Base-by-base conservation (phyloP, 169 alveolate genomes). In the Cryptosporidium ubiquitum region DNA sequence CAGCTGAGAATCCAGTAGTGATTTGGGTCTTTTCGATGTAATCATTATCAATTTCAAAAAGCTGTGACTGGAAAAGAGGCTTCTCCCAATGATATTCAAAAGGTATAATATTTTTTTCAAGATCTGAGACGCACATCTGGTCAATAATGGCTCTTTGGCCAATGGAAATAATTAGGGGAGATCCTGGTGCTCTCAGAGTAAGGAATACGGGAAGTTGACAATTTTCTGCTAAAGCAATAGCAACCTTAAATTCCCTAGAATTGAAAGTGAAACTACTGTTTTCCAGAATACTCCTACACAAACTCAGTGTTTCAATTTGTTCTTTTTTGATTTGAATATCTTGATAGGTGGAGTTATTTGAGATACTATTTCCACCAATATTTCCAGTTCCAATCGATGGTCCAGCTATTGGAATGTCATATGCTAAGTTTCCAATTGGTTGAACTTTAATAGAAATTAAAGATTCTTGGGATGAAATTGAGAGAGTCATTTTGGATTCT, bases 141-240 rank as follows among this genome's bases (percentile, higher is more conserved):
- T 79, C 89, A 44, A 79, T 79, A n/a, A 61, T 42, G 33, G 89
- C 89, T 66, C 89, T 79, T 79, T 79, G 89, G 69, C 89, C 89
- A 42, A 79, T 79, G 35, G 89, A 61, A 29, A 79, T 47, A 23
- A 79, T 79, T 31, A 79, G 16, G 20, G 89, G 89, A 4, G 64
- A 64, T 23, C 89, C 89, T 14, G 89, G 89, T 14, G 79, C 68
- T 42, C 89, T 79, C 5, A 79, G 47, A 26, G 89, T 79, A 9
- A 79, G 40, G 51, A 79, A 79, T 10, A 79, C 68, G 12, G 89
- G 89, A 14, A 79, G 75, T 44, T 79, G 89, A 9, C 89, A 79
- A n/a, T 29, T 79, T 37, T 79, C 89, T 14, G 89, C 89, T 14
- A 79, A 55, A n/a, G 89, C 89, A 26, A 79, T 79, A 10, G 75